Percentiles rank a stretch among this genome's conserved stretches.
These are phyloP conservation scores for Amaranthus cruentus DNA, from an alignment of 148 eudicot species.

Conservation along the genomic window DNA sequence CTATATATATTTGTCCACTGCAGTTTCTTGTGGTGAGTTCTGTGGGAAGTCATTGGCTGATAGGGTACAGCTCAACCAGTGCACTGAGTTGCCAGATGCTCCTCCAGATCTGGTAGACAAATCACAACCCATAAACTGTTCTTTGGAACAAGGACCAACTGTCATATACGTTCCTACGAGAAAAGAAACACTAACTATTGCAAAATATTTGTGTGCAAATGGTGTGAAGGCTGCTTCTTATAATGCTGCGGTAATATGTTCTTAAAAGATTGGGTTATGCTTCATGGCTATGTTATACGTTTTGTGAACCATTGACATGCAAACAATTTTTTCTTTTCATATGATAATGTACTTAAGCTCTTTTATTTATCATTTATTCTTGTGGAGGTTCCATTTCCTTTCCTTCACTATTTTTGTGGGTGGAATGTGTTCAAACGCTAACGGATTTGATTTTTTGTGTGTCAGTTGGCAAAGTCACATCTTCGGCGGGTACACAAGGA, in stretches of 20 bases:
- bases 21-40: slow-evolving; percentile 88
- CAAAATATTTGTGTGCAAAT: slow-evolving; percentile 50
- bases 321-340: neutral
- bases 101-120: slow-evolving; percentile 26
- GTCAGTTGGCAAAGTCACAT: slow-evolving; percentile 76
- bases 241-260: slow-evolving; percentile 58
- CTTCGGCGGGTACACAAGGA: slow-evolving; percentile 79
- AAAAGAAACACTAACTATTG: slow-evolving; percentile 55
- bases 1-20: slow-evolving; percentile 12
- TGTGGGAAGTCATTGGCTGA: slow-evolving; percentile 37
- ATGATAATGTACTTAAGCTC: neutral
- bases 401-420: neutral
- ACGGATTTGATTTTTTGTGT: neutral
- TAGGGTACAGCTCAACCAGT: slow-evolving; percentile 19
- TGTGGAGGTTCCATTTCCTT: neutral
- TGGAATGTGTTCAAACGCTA: slow-evolving; percentile 10
- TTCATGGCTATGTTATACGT: neutral
- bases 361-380: neutral
- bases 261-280: neutral
- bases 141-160: slow-evolving; percentile 59
- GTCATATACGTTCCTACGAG: slow-evolving; percentile 84
- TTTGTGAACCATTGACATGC: neutral
- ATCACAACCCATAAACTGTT: slow-evolving; percentile 23
- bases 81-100: slow-evolving; percentile 21
- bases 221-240: slow-evolving; percentile 91